phyloP scores from a whole-genome alignment of 2,329 filamentous ascomycete species.

The Ophiostoma sp. region DNA sequence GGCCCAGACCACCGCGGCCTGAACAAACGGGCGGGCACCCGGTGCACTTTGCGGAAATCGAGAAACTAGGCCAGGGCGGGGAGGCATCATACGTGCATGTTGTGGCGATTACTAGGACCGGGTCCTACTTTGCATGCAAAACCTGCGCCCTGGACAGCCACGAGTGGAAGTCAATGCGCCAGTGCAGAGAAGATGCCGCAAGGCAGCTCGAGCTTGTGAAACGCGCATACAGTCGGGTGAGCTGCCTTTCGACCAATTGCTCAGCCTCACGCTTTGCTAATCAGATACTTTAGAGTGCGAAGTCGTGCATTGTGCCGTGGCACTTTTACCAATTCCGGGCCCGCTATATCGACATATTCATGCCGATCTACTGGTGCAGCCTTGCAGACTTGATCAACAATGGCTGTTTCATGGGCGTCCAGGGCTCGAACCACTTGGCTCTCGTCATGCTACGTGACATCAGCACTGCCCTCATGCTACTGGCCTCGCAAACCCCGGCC shows the following conservation, averaged over 20 bases:
- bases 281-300: background rate
- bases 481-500: background rate
- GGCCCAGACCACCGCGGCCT: background rate
- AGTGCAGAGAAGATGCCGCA: background rate
- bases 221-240: background rate
- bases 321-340: background rate
- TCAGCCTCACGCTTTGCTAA: background rate
- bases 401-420: background rate
- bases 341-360: background rate
- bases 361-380: background rate
- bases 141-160: background rate
- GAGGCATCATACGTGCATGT: background rate
- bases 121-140: background rate
- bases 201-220: background rate
- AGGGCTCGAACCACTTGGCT: background rate
- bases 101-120: background rate
- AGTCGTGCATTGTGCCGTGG: background rate
- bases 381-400: background rate
- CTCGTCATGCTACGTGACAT: background rate
- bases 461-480: background rate
- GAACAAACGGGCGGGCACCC: background rate
- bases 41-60: background rate
- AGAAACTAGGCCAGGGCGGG: background rate
- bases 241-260: background rate
- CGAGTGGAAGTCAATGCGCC: no score